Conservation (phyloP, 2,329 filamentous ascomycete genomes). For the Colletotrichum theobromicola region DNA sequence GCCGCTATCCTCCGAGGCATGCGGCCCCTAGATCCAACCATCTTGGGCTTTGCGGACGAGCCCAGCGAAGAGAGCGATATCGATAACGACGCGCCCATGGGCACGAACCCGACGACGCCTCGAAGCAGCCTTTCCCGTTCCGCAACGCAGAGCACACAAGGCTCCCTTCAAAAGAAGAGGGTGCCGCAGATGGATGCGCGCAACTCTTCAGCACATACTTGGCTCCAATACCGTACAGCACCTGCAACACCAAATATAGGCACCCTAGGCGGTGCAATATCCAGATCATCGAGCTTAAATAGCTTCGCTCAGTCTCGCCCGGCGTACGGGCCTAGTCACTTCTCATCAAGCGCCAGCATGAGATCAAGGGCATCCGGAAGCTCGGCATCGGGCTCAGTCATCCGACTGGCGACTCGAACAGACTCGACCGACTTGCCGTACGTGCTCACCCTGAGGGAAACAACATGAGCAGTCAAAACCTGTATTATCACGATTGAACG, state of each 20-base stretch:
- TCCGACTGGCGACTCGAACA: conserved; percentile 48
- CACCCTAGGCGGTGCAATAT: conserved; percentile 39
- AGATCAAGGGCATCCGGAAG: conserved; percentile 41
- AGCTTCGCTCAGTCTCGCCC: conserved; percentile 49
- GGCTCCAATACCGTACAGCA: conserved; percentile 55
- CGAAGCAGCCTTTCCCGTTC: conserved; percentile 33
- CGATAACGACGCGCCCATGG: conserved; percentile 50
- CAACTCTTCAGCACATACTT: conserved; percentile 47
- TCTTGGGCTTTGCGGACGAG: conserved; percentile 44
- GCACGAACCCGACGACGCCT: conserved; percentile 46
- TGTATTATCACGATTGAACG: conserved; percentile 12
- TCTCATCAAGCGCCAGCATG: conserved; percentile 43
- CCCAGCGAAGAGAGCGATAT: conserved; percentile 44
- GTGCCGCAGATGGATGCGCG: conserved; percentile 34
- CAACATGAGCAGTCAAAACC: conserved; percentile 7
- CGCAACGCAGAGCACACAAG: conserved; percentile 34
- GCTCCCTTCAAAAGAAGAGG: conserved; percentile 26
- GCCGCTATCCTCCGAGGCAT: conserved; percentile 81
- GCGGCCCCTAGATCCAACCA: conserved; percentile 62
- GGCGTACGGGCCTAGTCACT: conserved; percentile 42
- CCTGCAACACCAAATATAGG: conserved; percentile 56
- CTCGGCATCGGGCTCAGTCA: conserved; percentile 45
- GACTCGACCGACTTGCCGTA: conserved; percentile 39
- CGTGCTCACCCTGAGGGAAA: conserved; percentile 28
- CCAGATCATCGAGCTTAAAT: conserved; percentile 39